Percentiles rank a stretch among this genome's conserved stretches.
Evolutionary conservation across 2,329 filamentous ascomycete species (phyloP).

Genomic region (Penicillium concentricum): DNA sequence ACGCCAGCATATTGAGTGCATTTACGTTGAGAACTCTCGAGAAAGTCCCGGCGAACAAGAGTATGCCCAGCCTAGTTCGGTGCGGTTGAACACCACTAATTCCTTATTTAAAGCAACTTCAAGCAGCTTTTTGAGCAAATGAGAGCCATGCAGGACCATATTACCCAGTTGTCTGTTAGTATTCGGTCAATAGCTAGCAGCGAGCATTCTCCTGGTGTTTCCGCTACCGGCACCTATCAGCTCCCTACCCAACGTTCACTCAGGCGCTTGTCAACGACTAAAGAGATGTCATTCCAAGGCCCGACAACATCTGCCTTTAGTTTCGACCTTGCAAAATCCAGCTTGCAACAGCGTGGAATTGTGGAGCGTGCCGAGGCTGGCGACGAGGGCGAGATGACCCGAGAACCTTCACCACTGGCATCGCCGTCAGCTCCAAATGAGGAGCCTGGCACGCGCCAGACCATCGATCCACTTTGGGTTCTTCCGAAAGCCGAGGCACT

Average conservation of each 20-base stretch:
- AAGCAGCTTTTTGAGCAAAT: conserved; percentile 32
- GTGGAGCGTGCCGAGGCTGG: conserved; percentile 50
- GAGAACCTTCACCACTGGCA: conserved; percentile 35
- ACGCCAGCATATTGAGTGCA: conserved; percentile 38
- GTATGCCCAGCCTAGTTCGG: conserved; percentile 42
- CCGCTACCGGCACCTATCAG: conserved; percentile 3
- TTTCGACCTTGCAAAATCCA: conserved; percentile 80
- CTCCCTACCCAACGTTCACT: conserved; percentile 13
- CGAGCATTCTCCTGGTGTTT: conserved; percentile 9
- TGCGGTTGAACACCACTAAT: background rate
- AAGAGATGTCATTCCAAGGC: conserved; percentile 70
- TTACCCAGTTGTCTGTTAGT: conserved; percentile 69
- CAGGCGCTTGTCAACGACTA: conserved; percentile 32
- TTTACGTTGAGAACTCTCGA: conserved; percentile 62
- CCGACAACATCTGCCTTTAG: conserved; percentile 82
- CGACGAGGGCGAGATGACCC: conserved; percentile 58
- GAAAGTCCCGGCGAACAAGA: conserved; percentile 64
- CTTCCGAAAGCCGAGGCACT: conserved; percentile 74
- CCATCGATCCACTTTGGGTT: conserved; percentile 71
- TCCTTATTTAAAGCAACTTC: conserved; percentile 19
- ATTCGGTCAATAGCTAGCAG: conserved; percentile 63
- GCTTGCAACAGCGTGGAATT: conserved; percentile 83
- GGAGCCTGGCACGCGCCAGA: conserved; percentile 32
- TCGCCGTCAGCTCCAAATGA: conserved; percentile 25
- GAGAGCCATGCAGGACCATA: conserved; percentile 59